Evolutionary conservation across 108 stramenopile genomes (phyloP).

Genomic region (Nitzschia putrida): DNA sequence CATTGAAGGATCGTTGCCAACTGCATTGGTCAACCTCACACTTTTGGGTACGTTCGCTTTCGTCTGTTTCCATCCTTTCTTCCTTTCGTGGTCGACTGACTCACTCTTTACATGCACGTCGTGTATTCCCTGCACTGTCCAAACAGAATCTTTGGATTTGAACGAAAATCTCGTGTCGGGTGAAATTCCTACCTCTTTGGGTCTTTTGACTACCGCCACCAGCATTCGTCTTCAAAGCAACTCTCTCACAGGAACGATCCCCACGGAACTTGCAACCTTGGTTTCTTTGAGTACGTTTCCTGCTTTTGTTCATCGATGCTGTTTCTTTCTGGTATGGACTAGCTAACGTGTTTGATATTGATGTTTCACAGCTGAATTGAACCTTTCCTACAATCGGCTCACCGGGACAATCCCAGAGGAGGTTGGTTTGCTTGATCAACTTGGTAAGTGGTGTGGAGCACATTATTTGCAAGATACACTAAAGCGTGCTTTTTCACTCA

Average conservation of each 20-base stretch:
- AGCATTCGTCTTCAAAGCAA: neutral
- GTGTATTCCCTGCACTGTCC: neutral
- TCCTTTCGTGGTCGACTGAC: too few relatives aligned
- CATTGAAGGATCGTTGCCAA: conserved; percentile 56
- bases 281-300: neutral
- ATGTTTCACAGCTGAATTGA: neutral
- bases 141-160: neutral
- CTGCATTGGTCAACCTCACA: conserved; percentile 45
- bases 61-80: neutral
- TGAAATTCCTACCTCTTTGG: conserved; percentile 21
- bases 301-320: too few relatives aligned
- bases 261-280: conserved; percentile 34
- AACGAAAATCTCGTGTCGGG: conserved; percentile 8
- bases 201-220: neutral
- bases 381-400: neutral
- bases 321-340: neutral
- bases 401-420: conserved; percentile 26
- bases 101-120: neutral
- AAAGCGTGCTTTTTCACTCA: neutral
- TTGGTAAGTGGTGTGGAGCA: conserved; percentile 13
- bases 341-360: neutral
- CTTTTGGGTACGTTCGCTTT: conserved; percentile 5
- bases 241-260: conserved; percentile 39
- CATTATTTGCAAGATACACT: neutral
- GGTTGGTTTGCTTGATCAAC: conserved; percentile 8